Conservation (phyloP, 305 asterid species). For the Fraxinus ornus region DNA sequence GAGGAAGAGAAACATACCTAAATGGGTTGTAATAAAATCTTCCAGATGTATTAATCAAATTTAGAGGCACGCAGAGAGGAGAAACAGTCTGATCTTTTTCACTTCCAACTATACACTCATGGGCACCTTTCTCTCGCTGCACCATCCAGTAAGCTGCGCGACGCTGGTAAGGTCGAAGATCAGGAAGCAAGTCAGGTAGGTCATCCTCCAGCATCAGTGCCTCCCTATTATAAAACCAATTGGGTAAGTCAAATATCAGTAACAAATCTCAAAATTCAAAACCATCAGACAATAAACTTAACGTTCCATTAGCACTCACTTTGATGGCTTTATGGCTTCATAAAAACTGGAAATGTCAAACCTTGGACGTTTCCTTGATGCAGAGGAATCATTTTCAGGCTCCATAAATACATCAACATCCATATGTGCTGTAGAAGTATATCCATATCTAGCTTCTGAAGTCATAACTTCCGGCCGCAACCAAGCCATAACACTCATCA, state of each 20-base stretch:
- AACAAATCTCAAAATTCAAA: slow-evolving; percentile 19
- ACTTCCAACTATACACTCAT: slow-evolving; percentile 38
- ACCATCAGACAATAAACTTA: slow-evolving; percentile 14
- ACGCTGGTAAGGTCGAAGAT: slow-evolving; percentile 92
- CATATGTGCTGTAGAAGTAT: slow-evolving; percentile 24
- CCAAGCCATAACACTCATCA: slow-evolving; percentile 89
- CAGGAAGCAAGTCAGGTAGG: slow-evolving; percentile 75
- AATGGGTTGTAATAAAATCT: slow-evolving; percentile 85
- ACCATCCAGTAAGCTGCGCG: slow-evolving; percentile 99
- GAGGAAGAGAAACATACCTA: slow-evolving; percentile 54
- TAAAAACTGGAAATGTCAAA: slow-evolving; percentile 82
- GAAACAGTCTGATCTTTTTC: slow-evolving; percentile 48
- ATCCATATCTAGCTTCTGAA: slow-evolving; percentile 85
- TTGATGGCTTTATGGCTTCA: slow-evolving; percentile 95
- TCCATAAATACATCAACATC: slow-evolving; percentile 38
- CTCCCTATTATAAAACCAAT: slow-evolving; percentile 46
- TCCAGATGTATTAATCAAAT: slow-evolving; percentile 59
- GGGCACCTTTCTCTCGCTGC: slow-evolving; percentile 71
- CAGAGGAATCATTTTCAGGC: slow-evolving; percentile 36
- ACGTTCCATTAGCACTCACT: slow-evolving; percentile 53
- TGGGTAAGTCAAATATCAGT: slow-evolving; percentile 17
- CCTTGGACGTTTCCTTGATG: slow-evolving; percentile 39
- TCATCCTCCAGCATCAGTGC: slow-evolving; percentile 71
- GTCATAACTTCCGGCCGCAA: slow-evolving; percentile 85
- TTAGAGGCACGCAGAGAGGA: slow-evolving; percentile 82